phyloP scores from a whole-genome alignment of 2,329 filamentous ascomycete species.

The Whalleya microplaca region DNA sequence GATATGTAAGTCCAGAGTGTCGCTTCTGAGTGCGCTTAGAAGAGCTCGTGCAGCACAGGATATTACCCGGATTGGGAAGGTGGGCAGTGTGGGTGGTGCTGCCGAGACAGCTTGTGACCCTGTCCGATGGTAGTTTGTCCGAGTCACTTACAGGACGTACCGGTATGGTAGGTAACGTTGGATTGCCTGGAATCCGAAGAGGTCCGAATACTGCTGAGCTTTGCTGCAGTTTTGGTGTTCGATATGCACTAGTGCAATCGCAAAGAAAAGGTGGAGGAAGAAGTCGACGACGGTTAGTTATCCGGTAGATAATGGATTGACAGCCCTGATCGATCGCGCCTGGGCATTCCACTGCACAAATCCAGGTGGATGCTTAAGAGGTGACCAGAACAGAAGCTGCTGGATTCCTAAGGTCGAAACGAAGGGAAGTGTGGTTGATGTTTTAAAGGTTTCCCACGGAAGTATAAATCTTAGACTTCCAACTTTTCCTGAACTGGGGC shows the following conservation, averaged over 20 bases:
- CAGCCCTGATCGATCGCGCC: constrained; percentile 11
- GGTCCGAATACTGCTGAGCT: constrained; percentile 17
- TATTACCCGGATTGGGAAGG: constrained; percentile 39
- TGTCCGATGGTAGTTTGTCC: constrained; percentile 26
- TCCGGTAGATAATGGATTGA: constrained; percentile 9
- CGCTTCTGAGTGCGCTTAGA: constrained; percentile 20
- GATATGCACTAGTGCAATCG: constrained; percentile 13
- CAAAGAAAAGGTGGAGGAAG: background rate
- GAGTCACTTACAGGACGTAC: constrained; percentile 10
- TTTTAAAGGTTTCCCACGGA: constrained; percentile 11
- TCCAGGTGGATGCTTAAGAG: constrained; percentile 25
- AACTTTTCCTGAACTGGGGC: background rate
- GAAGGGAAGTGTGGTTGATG: constrained; percentile 17
- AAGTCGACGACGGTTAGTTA: constrained; percentile 6
- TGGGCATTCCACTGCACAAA: constrained; percentile 18
- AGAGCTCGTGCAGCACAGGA: constrained; percentile 28
- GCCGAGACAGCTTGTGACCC: constrained; percentile 34
- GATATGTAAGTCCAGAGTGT: constrained; percentile 15
- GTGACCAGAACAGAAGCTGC: constrained; percentile 24
- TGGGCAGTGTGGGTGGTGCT: constrained; percentile 29
- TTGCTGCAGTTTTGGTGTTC: constrained; percentile 14
- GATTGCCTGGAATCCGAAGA: constrained; percentile 15
- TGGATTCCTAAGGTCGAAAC: constrained; percentile 11
- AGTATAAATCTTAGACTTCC: background rate
- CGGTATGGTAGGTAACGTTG: constrained; percentile 33